Percentiles rank a stretch among this genome's conserved stretches.
Conservation (phyloP, 2,329 filamentous ascomycete species). For the Talaromyces amestolkiae region DNA sequence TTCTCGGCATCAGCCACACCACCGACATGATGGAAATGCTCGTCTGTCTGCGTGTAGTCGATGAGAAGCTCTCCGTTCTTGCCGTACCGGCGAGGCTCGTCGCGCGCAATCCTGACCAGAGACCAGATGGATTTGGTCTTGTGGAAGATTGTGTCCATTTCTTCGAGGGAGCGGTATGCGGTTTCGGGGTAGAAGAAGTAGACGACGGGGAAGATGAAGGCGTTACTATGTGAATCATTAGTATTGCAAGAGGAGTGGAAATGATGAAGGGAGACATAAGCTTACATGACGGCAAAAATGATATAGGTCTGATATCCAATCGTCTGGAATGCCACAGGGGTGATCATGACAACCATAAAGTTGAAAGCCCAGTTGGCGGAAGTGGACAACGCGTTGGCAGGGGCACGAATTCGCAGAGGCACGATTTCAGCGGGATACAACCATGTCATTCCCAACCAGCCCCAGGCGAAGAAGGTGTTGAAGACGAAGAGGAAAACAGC, state of each 20-base stretch:
- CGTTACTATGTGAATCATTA: slow-evolving; percentile 42
- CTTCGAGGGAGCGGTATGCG: slow-evolving; percentile 60
- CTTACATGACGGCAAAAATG: slow-evolving; percentile 55
- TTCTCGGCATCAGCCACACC: slow-evolving; percentile 69
- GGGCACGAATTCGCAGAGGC: slow-evolving; percentile 46
- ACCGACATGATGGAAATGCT: slow-evolving; percentile 23
- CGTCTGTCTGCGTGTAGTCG: slow-evolving; percentile 22
- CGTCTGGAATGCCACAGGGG: slow-evolving; percentile 58
- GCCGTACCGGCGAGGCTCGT: slow-evolving; percentile 57
- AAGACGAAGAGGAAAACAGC: slow-evolving; percentile 61
- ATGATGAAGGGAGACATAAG: slow-evolving; percentile 13
- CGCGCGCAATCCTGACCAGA: slow-evolving; percentile 50
- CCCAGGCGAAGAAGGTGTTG: slow-evolving; percentile 60
- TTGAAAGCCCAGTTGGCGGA: slow-evolving; percentile 61
- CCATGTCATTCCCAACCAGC: slow-evolving; percentile 63
- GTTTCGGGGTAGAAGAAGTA: slow-evolving; percentile 64
- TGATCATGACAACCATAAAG: slow-evolving; percentile 67
- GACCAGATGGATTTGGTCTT: slow-evolving; percentile 52
- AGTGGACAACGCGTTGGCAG: slow-evolving; percentile 63
- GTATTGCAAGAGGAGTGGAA: background rate
- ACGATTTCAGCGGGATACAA: slow-evolving; percentile 62
- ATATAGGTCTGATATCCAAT: slow-evolving; percentile 58
- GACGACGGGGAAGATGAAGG: slow-evolving; percentile 54
- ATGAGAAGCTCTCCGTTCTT: slow-evolving; percentile 59
- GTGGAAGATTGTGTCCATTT: slow-evolving; percentile 67